Evolutionary conservation across 495 filamentous ascomycete genomes (phyloP), one percentile per base, ranked within the genome.

Genomic region (Penicillium cataractarum): DNA sequence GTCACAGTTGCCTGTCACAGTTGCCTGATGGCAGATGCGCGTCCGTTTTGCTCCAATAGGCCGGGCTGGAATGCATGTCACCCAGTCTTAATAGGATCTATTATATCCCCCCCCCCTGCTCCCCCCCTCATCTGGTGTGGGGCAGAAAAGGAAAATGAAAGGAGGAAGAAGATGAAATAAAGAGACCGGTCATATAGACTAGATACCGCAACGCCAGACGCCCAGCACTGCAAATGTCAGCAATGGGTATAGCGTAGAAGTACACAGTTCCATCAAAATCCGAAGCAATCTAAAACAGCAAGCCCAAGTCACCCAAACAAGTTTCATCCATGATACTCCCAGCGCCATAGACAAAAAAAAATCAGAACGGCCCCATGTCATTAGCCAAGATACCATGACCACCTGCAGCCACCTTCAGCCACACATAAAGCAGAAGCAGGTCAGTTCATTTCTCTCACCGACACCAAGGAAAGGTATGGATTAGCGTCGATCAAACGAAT

Each of bases 211-310:
- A 65, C 66, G 60, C 66, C 63, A 40, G 56, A 63, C 63, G 58
- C 63, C 68, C 60, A 58, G 63, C 60, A 50, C 61, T 66, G 58
- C 68, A 39, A 56, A 66, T 65, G 57, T 62, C 57, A 59, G 65
- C 62, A n/a, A 67, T 68, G 65, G 66, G 63, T 71, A 71, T 69
- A 68, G 61, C 48, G 57, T 63, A 62, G 60, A 63, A 64, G 61
- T 63, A 65, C 40, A 68, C 32, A 44, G 57, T 32, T 31, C 57
- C 39, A 49, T 44, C 57, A 58, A 59, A 60, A 59, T 35, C 56
- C 27, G 46, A 61, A 52, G 53, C 57, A 65, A 62, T 50, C 32
- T 58, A 68, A 60, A 39, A 27, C 21, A 24, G 54, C 19, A 63
- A 53, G n/a, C 50, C 56, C 56, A 68, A 19, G 53, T 65, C 37